These are phyloP conservation scores for Fusarium nelsonii DNA, from an alignment of 2,329 filamentous ascomycete genomes.

Conservation along the genomic window DNA sequence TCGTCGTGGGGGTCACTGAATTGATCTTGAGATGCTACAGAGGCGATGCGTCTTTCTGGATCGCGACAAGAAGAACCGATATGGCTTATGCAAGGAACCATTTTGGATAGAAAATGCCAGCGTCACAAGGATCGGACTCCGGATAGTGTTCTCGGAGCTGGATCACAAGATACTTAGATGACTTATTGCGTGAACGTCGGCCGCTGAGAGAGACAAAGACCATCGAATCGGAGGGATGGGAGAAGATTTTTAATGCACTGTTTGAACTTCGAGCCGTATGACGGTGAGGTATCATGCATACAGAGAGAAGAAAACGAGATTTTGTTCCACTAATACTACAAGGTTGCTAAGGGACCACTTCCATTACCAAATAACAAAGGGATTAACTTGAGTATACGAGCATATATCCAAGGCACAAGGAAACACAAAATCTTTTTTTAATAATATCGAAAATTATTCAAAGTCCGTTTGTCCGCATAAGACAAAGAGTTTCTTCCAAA, in stretches of 20 bases:
- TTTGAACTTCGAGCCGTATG: too few species aligned
- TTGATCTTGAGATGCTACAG: too few species aligned
- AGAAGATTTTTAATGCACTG: too few species aligned
- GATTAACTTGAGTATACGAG: neutral
- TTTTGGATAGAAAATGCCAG: neutral
- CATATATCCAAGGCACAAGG: neutral
- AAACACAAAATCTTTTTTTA: neutral
- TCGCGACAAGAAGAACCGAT: too few species aligned
- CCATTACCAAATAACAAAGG: neutral
- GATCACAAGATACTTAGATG: too few species aligned
- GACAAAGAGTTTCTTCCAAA: neutral
- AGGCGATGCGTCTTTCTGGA: too few species aligned
- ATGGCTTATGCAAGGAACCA: neutral
- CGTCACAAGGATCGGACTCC: neutral
- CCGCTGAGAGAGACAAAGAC: neutral
- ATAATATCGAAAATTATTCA: neutral
- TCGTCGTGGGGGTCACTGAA: too few species aligned
- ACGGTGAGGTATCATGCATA: neutral
- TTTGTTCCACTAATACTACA: neutral
- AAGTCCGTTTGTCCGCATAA: neutral
- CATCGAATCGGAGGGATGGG: too few species aligned
- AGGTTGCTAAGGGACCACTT: neutral
- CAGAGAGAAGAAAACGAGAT: neutral
- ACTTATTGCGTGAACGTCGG: neutral
- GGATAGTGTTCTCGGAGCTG: neutral